Conservation (phyloP, 179 eudicot species). For the Spinacia oleracea region DNA sequence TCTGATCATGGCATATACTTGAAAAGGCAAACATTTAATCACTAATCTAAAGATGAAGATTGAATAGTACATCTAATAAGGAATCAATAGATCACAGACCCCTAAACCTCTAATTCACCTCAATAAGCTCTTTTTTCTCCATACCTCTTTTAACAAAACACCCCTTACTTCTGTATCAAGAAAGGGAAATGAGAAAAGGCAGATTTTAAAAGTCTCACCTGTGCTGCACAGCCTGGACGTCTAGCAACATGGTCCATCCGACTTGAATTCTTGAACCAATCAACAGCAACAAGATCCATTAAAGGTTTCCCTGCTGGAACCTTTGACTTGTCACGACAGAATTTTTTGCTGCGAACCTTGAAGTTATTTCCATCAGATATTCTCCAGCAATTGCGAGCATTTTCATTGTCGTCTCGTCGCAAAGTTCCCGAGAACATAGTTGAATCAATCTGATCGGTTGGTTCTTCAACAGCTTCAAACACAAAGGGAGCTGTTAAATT, state of each 20-base stretch:
- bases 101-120: no score
- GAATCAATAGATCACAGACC: background rate
- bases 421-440: constrained; percentile 87
- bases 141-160: no score
- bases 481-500: constrained; percentile 13
- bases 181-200: background rate
- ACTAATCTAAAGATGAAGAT: background rate
- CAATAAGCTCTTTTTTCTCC: no score
- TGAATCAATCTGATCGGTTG: constrained; percentile 66
- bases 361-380: constrained; percentile 94
- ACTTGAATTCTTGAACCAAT: constrained; percentile 92
- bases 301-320: constrained; percentile 88
- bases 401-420: constrained; percentile 71
- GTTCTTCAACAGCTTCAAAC: constrained; percentile 60
- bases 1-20: background rate
- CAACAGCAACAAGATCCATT: constrained; percentile 98
- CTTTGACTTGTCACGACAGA: constrained; percentile 81
- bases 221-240: constrained; percentile 96
- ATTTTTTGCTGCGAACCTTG: constrained; percentile 86
- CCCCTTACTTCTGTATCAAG: constrained; percentile 5
- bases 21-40: background rate
- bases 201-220: constrained; percentile 49
- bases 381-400: constrained; percentile 91
- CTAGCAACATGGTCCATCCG: constrained; percentile 98
- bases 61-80: background rate